A percentile compares a stretch with the other conserved stretches of the same genome.
Conservation (phyloP, 768 basidiomycete genomes). For the Phanerodontia chrysosporium region DNA sequence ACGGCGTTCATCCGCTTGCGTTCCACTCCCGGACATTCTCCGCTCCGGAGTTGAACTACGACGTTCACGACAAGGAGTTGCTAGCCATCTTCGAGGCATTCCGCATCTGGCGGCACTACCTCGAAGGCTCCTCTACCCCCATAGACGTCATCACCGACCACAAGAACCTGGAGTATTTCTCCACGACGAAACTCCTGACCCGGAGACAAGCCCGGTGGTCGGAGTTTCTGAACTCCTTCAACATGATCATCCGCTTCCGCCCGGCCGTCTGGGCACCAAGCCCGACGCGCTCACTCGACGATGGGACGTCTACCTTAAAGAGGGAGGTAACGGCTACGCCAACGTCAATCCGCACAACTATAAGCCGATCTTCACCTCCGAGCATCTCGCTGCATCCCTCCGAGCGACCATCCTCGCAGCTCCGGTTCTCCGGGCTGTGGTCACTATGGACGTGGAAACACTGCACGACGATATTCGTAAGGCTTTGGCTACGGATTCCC, state of each 20-base stretch:
- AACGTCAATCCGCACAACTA: not conserved
- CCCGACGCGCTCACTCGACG: constrained; percentile 21
- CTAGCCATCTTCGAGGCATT: constrained; percentile 38
- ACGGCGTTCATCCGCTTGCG: constrained; percentile 27
- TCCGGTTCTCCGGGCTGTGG: constrained; percentile 4
- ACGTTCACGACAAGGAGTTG: constrained; percentile 48
- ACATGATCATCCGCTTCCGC: constrained; percentile 26
- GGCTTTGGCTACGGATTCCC: constrained; percentile 15
- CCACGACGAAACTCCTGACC: constrained; percentile 26
- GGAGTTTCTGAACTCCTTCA: constrained; percentile 19
- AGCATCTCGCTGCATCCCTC: constrained; percentile 9
- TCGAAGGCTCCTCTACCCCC: constrained; percentile 14
- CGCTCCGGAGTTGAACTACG: constrained; percentile 40
- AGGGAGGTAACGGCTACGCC: constrained; percentile 17
- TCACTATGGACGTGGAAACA: constrained; percentile 18
- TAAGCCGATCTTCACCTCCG: constrained; percentile 12
- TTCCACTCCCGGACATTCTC: constrained; percentile 27
- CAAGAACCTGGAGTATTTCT: constrained; percentile 36
- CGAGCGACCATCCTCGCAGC: not conserved
- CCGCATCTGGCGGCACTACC: constrained; percentile 19
- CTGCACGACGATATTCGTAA: constrained; percentile 18
- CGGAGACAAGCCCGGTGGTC: constrained; percentile 35
- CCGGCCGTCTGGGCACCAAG: constrained; percentile 19
- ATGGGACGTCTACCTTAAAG: constrained; percentile 20
- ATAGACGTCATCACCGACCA: constrained; percentile 30